Conservation (phyloP, 176 grass and related monocot species). For the Lolium perenne region DNA sequence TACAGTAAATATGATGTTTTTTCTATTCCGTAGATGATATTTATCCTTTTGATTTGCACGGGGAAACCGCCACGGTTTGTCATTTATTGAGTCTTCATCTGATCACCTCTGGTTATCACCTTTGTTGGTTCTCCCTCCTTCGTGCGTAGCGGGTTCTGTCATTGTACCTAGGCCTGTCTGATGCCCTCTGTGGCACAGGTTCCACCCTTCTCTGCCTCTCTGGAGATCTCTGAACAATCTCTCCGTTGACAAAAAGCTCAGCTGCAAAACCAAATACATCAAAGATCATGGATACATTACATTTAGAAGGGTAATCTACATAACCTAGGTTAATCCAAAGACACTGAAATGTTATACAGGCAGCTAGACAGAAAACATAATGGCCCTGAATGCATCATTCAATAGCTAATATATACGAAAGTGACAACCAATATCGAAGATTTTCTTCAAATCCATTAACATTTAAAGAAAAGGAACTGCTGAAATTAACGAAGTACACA, state of each 20-base stretch:
- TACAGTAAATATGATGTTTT: slow-evolving; percentile 10
- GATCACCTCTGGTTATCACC: slow-evolving; percentile 31
- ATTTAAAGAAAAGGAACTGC: slow-evolving; percentile 44
- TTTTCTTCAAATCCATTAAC: slow-evolving; percentile 36
- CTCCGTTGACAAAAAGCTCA: slow-evolving; percentile 89
- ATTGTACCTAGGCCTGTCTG: slow-evolving; percentile 86
- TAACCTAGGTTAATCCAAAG: neutral
- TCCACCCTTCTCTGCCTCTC: slow-evolving; percentile 95
- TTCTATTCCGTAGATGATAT: slow-evolving; percentile 11
- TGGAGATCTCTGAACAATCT: slow-evolving; percentile 82
- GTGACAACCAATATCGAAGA: slow-evolving; percentile 32
- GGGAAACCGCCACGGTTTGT: neutral
- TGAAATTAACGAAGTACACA: neutral
- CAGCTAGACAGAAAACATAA: neutral
- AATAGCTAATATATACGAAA: neutral
- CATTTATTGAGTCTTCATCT: slow-evolving; percentile 37
- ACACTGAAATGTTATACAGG: neutral
- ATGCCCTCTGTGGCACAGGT: slow-evolving; percentile 71
- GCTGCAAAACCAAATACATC: slow-evolving; percentile 57
- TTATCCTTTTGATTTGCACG: neutral
- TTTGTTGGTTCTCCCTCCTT: slow-evolving; percentile 73
- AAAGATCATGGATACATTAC: neutral
- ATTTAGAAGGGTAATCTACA: too few species aligned
- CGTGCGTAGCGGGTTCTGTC: slow-evolving; percentile 78
- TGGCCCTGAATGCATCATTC: neutral